Evolutionary conservation across 768 basidiomycete genomes (phyloP).

Genomic region (Leccinum disarticulatum): DNA sequence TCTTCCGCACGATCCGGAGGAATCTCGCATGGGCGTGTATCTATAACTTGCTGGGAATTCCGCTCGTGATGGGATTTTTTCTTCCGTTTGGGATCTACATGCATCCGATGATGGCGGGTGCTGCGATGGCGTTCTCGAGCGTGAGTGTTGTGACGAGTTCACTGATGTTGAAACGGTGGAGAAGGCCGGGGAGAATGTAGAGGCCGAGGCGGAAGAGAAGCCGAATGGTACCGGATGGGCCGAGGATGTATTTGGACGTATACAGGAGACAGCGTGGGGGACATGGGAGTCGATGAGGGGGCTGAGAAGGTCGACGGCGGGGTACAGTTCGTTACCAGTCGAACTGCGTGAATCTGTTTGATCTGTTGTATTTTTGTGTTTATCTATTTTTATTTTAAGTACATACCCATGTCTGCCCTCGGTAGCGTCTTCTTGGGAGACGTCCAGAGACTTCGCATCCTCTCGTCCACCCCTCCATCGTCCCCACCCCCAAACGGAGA

Average conservation of each 20-base stretch:
- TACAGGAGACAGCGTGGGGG: constrained; percentile 43
- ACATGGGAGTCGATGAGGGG: constrained; percentile 49
- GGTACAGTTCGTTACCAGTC: constrained; percentile 72
- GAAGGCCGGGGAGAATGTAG: constrained; percentile 66
- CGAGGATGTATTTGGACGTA: constrained; percentile 35
- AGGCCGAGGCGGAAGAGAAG: constrained; percentile 38
- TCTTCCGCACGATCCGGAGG: constrained; percentile 87
- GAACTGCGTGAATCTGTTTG: constrained; percentile 44
- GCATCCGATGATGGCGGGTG: constrained; percentile 98
- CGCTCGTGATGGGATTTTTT: constrained; percentile 96
- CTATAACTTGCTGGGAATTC: constrained; percentile 92
- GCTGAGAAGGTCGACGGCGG: constrained; percentile 39
- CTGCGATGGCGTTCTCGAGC: constrained; percentile 96
- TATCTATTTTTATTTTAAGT: neutral
- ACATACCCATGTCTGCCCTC: constrained; percentile 45
- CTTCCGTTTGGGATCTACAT: constrained; percentile 89
- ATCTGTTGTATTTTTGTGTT: neutral
- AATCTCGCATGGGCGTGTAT: constrained; percentile 97
- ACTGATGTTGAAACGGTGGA: constrained; percentile 84
- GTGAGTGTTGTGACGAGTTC: constrained; percentile 94
- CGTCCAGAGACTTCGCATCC: constrained; percentile 60
- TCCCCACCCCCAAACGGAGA: constrained; percentile 37
- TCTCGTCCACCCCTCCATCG: constrained; percentile 55
- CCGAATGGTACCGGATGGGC: constrained; percentile 22
- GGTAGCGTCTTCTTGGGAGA: constrained; percentile 85